Conservation (phyloP, 768 basidiomycete genomes). For the Pleurotus eryngii region DNA sequence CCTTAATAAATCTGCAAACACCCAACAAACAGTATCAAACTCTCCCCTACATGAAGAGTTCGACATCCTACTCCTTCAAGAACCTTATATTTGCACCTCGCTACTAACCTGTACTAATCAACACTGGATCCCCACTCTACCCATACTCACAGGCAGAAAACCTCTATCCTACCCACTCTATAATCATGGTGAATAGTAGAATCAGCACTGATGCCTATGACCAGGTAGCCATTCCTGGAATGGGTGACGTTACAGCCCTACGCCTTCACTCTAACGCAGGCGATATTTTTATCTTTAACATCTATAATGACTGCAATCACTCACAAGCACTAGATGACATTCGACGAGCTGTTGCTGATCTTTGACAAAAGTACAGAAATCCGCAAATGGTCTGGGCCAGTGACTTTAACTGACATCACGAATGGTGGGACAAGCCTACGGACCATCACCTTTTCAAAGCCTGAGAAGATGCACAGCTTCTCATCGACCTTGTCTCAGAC, state of each 20-base stretch:
- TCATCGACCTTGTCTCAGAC: constrained; percentile 22
- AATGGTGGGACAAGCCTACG: constrained; percentile 30
- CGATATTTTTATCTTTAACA: constrained; percentile 20
- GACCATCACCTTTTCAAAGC: constrained; percentile 33
- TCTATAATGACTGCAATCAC: constrained; percentile 20
- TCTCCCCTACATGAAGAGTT: neutral
- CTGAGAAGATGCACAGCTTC: constrained; percentile 15
- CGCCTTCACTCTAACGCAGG: constrained; percentile 13
- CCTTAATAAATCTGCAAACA: constrained; percentile 19
- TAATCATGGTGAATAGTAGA: constrained; percentile 19
- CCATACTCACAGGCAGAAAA: neutral
- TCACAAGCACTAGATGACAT: neutral
- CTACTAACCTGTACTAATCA: neutral
- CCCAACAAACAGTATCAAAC: constrained; percentile 11
- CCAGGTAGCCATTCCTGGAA: constrained; percentile 15
- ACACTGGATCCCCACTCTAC: neutral
- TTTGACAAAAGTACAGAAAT: neutral
- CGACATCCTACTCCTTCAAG: constrained; percentile 27
- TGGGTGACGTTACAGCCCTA: constrained; percentile 23
- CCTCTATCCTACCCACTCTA: constrained; percentile 4
- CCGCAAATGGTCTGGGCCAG: constrained; percentile 28
- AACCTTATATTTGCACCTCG: constrained; percentile 22
- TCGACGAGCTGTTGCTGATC: neutral
- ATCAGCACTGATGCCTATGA: constrained; percentile 16
- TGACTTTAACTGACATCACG: constrained; percentile 41